Percentiles rank a stretch among this genome's conserved stretches.
These are phyloP conservation scores for Sambucus nigra DNA, from an alignment of 129 eudicot genomes.

Conservation along the genomic window DNA sequence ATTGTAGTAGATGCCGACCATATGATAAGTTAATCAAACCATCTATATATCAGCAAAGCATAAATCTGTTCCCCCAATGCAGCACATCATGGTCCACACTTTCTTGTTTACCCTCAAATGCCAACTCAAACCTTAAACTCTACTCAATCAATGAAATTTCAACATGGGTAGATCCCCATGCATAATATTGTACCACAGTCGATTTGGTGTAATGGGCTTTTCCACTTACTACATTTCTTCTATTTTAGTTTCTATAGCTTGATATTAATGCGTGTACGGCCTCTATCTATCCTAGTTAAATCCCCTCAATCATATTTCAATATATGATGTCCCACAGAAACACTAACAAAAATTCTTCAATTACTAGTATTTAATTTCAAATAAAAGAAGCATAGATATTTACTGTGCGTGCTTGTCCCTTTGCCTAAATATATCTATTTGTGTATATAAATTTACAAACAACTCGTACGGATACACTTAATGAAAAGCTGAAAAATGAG, in stretches of 20 bases:
- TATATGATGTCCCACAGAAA: neutral
- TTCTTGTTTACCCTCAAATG: constrained; percentile 1
- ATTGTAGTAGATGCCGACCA: constrained; percentile 15
- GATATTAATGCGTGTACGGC: too few relatives aligned
- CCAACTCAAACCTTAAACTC: constrained; percentile 12
- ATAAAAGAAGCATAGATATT: too few relatives aligned
- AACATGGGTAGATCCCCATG: constrained; percentile 20
- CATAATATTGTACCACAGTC: constrained; percentile 1
- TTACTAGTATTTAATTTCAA: neutral
- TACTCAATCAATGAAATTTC: constrained; percentile 16
- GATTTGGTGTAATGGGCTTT: neutral
- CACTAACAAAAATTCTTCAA: neutral
- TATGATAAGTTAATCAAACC: constrained; percentile 15
- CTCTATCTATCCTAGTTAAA: too few relatives aligned
- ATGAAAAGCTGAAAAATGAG: neutral
- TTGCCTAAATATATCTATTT: too few relatives aligned
- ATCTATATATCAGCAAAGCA: constrained; percentile 45
- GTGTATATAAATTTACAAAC: neutral
- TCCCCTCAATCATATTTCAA: neutral
- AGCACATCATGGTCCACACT: constrained; percentile 27
- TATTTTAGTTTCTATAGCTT: too few relatives aligned
- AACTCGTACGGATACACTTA: neutral
- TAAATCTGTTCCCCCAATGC: constrained; percentile 29
- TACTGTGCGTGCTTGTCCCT: too few relatives aligned
- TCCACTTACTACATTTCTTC: neutral